Base-by-base conservation (phyloP, 2,329 filamentous ascomycete genomes). In the Calonectria multiphialidica region DNA sequence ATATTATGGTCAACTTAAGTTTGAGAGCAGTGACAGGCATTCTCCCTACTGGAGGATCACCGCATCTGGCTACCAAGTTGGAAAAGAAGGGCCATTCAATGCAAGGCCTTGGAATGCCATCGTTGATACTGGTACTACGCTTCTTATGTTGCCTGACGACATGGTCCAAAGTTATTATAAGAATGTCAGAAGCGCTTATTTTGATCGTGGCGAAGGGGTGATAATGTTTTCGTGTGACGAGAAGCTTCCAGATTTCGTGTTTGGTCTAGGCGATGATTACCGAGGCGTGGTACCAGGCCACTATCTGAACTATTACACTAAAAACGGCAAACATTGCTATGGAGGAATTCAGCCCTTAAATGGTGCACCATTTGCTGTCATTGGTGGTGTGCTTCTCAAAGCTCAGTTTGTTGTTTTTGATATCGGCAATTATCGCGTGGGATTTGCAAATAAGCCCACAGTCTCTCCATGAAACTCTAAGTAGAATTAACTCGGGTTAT, bases 11-110 rank as follows among this genome's bases (percentile, higher is more conserved):
- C 77, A 87, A 5, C 87, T 96, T 77, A 83, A 87, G 23, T 94
- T 91, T 80, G 86, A 92, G 25, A 85, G 88, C 10, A 87, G 95
- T 73, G 89, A 94, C 80, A 87, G 75, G 76, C 85, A 84, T 53
- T 80, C 90, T 9, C 92, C 92, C 12, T 93, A 89, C 84, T 94
- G 93, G 92, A 83, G 85, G 50, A 93, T 93, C 84, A 83, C 70
- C 3, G 65, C 78, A 12, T 63, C 66, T 12, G 77, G 77, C 8
- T 78, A 74, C 40, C 68, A 70, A 10, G 70, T 80, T 15, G 77
- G 78, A 2, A 70, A 40, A 1, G 66, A 61, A 5, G 5, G 89
- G 89, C 4, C 47, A 5, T 67, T 40, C 6, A 44, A n/a, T 83
- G 23, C 13, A 33, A 71, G 59, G 25, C 59, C 70, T 18, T 74